Evolutionary conservation across 139 green algal genomes (phyloP), one percentile per base, ranked within the genome.

Genomic region (Astrephomene gubernaculifera): DNA sequence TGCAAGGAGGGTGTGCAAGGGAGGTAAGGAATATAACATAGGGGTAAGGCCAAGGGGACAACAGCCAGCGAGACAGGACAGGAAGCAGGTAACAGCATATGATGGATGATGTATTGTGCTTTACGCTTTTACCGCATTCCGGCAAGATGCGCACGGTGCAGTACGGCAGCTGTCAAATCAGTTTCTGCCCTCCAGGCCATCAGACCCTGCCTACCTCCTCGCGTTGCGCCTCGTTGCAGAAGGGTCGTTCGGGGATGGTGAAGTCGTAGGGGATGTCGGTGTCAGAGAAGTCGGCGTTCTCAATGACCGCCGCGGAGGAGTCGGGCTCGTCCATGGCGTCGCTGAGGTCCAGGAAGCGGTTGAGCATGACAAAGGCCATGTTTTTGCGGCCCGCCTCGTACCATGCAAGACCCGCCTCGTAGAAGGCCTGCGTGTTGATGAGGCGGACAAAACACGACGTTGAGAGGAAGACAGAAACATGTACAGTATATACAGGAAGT

Each of bases 331-430:
- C 95, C 87, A 96, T 95, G 9, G 95, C 95, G 71, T 98, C 95
- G 31, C 83, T 87, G 33, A 98, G 81, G 87, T 98, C 95, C 72
- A 98, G 90, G 86, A 93, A 97, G 36, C 94, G 89, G 85, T 98
- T 98, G 44, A 98, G 87, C 78, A 97, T 94, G 1, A 97, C 95
- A 75, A 98, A 97, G 0, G 95, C 94, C 93, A 94, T 95, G 91
- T 90, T 93, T 31, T 88, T 86, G 0, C 65, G 74, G 7, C 91
- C 90, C 24, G 91, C 93, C n/a, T 88, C 85, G 33, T 74, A 81
- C 81, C 88, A 94, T 1, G 89, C 89, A 45, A 87, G 57, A 36
- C 94, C 94, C 3, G 91, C 91, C 84, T 93, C 85, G 72, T 93
- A 95, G 87, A 96, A 95, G 27, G 89, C 91, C 71, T 91, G 60